Evolutionary conservation across 2,329 filamentous ascomycete genomes (phyloP).

Genomic region (Trichophyton schoenleinii): DNA sequence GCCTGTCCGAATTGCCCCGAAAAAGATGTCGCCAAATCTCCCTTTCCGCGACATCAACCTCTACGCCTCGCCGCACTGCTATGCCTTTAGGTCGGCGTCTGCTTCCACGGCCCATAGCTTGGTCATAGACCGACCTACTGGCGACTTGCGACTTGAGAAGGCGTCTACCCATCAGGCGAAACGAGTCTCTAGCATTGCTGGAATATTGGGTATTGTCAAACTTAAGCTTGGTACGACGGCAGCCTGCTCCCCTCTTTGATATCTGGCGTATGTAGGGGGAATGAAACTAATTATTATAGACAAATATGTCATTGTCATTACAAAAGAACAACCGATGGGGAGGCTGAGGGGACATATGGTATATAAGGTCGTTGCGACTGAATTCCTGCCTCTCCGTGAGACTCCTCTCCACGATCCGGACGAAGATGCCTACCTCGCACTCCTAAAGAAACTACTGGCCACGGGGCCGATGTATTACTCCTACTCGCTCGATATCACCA

Average conservation of each 20-base stretch:
- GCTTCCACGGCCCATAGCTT: slow-evolving; percentile 78
- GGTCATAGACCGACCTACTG: slow-evolving; percentile 81
- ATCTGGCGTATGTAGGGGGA: slow-evolving; percentile 13
- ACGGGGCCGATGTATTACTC: slow-evolving; percentile 93
- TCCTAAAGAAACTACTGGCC: slow-evolving; percentile 72
- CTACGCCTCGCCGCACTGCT: slow-evolving; percentile 79
- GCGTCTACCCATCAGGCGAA: slow-evolving; percentile 62
- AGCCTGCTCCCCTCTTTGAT: background rate
- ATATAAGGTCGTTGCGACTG: slow-evolving; percentile 81
- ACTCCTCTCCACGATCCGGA: slow-evolving; percentile 82
- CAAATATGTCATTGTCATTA: slow-evolving; percentile 95
- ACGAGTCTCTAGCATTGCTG: slow-evolving; percentile 85
- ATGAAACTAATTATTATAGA: slow-evolving; percentile 35
- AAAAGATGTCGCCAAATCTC: slow-evolving; percentile 32
- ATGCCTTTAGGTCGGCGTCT: slow-evolving; percentile 92
- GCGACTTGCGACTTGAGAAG: slow-evolving; percentile 76
- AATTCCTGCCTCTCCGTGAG: slow-evolving; percentile 88
- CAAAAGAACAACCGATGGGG: slow-evolving; percentile 81
- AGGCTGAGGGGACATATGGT: slow-evolving; percentile 91
- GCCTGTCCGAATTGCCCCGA: background rate
- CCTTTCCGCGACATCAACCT: slow-evolving; percentile 97
- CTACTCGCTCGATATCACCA: slow-evolving; percentile 92
- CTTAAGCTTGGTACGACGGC: slow-evolving; percentile 63
- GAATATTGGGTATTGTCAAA: slow-evolving; percentile 88
- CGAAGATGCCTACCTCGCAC: slow-evolving; percentile 76